Base-by-base conservation (phyloP, 768 basidiomycete species). In the Lentinula detonsa region DNA sequence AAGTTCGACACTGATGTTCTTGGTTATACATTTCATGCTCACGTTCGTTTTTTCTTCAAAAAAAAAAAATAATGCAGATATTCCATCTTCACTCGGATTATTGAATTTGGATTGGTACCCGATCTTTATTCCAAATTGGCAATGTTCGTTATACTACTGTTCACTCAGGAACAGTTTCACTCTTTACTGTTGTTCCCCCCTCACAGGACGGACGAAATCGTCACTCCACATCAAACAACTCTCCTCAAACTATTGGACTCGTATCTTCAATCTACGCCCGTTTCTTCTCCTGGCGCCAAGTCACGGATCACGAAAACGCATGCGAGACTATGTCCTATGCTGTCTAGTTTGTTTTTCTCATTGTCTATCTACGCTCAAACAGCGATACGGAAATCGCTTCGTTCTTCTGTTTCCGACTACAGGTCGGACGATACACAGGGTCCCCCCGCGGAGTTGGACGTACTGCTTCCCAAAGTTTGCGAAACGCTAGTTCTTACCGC, bases 221-320 rank as follows among this genome's bases (percentile, higher is more conserved):
- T 95, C 43, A 85, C 91, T 5, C 91, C 93, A 0, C 87, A 90
- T 65, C 95, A 96, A 71, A 92, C 87, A 4, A 90, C 84, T n/a
- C 75, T 96, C 10, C 82, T 97, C 61, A 95, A 95, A 72, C 77
- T 96, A 15, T 75, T 95, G 11, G 95, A 96, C 69, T 90, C 92
- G 1, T 88, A 91, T 68, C 76, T 94, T 58, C 88, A 91, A 64
- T 80, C 84, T 11, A 73, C 75, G 31, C 75, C 76, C 64, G 65
- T 73, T 58, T 66, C 68, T 58, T 62, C 54, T 42, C 40, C 59
- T 55, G 64, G 64, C 15, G 60, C 75, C 23, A 66, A 70, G 42
- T 66, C 69, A 16, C 65, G 69, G 33, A 69, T 72, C 42, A 70
- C 70, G 21, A 73, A 72, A 51, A 71, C 75, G 18, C 78, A 84